These are phyloP conservation scores for Talaromyces amestolkiae DNA, from an alignment of 2,329 filamentous ascomycete genomes.

Conservation along the genomic window DNA sequence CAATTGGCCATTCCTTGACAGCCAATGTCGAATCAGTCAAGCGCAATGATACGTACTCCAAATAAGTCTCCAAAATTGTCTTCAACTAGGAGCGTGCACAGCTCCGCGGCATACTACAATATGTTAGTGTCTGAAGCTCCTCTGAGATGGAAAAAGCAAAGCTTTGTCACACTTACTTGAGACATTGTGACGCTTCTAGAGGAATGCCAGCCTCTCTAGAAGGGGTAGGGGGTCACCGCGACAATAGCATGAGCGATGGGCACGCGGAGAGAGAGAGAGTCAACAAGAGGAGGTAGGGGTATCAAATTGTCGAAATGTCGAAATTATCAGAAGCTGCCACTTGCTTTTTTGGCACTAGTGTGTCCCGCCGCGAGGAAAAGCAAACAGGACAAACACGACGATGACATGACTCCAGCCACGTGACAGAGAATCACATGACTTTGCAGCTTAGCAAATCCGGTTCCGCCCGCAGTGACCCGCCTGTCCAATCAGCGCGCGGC, in stretches of 20 bases:
- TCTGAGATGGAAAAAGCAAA: not conserved
- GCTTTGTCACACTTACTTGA: conserved; percentile 49
- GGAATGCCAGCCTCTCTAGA: conserved; percentile 78
- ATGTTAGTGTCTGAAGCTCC: conserved; percentile 13
- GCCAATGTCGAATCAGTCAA: not conserved
- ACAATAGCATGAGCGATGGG: conserved; percentile 16
- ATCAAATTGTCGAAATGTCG: conserved; percentile 19
- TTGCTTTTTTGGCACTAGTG: conserved; percentile 20
- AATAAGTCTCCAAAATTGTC: conserved; percentile 90
- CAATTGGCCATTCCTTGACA: not conserved
- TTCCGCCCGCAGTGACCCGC: conserved; percentile 41
- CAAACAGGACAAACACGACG: not conserved
- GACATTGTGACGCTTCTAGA: conserved; percentile 65
- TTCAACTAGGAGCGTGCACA: conserved; percentile 84
- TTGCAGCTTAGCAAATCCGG: conserved; percentile 29
- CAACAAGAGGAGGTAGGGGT: not conserved
- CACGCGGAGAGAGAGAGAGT: not conserved
- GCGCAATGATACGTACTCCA: conserved; percentile 61
- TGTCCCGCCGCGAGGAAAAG: not conserved
- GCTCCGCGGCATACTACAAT: conserved; percentile 69
- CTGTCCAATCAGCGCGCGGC: conserved; percentile 38
- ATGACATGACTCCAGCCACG: conserved; percentile 17
- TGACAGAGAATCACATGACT: conserved; percentile 26
- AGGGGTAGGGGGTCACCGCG: conserved; percentile 67
- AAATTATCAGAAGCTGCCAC: conserved; percentile 23